Percentiles rank a stretch among this genome's conserved stretches.
phyloP scores from a whole-genome alignment of 495 filamentous ascomycete species.

The Sordaria brevicollis region DNA sequence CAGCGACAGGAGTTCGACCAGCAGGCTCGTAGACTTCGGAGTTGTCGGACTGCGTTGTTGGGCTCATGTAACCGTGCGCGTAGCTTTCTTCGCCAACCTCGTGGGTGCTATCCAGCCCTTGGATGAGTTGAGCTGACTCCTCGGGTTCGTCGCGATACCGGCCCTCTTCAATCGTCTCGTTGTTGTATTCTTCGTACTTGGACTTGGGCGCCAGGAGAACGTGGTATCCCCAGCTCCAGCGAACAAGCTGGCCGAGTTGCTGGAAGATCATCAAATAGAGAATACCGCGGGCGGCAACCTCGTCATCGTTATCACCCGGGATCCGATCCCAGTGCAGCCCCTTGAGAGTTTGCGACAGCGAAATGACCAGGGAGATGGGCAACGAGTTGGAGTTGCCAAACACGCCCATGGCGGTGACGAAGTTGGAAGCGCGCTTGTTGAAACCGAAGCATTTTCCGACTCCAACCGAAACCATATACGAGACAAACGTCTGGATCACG shows the following conservation, averaged over 20 bases:
- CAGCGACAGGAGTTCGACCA: conserved; percentile 34
- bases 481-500: conserved; percentile 71
- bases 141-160: conserved; percentile 53
- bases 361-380: conserved; percentile 91
- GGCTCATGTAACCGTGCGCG: conserved; percentile 7
- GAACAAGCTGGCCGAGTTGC: conserved; percentile 86
- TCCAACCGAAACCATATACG: conserved; percentile 59
- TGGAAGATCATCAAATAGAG: conserved; percentile 95
- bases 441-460: conserved; percentile 70
- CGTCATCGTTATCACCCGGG: conserved; percentile 84
- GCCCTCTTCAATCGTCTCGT: conserved; percentile 53
- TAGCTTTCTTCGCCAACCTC: conserved; percentile 10
- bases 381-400: conserved; percentile 98
- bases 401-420: conserved; percentile 93
- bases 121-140: conserved; percentile 16
- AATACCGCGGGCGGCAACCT: conserved; percentile 89
- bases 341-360: conserved; percentile 79
- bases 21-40: conserved; percentile 34
- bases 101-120: conserved; percentile 20
- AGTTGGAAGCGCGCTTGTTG: conserved; percentile 75
- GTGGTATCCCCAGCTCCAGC: conserved; percentile 98
- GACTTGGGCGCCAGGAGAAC: conserved; percentile 74
- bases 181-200: conserved; percentile 51
- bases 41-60: conserved; percentile 22
- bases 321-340: conserved; percentile 91